Percentiles rank a stretch among this genome's conserved stretches.
phyloP scores from a whole-genome alignment of 2,329 filamentous ascomycete genomes.

The Cladophialophora psammophila region DNA sequence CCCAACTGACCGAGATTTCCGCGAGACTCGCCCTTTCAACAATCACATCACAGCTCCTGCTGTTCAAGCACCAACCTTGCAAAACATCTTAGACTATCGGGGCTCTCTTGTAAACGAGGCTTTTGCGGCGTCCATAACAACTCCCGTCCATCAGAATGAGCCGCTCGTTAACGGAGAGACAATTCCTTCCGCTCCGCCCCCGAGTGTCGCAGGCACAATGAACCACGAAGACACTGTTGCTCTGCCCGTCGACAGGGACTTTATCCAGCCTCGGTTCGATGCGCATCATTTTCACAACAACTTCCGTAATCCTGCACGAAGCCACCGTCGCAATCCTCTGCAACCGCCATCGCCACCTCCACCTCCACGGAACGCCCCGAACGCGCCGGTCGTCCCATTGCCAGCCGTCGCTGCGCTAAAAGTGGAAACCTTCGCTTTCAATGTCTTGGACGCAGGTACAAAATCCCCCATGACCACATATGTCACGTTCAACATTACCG shows the following conservation, averaged over 20 bases:
- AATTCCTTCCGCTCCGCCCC: not conserved
- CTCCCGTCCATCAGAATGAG: not conserved
- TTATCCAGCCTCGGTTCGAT: not conserved
- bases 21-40: not conserved
- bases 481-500: constrained; percentile 28
- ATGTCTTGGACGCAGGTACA: constrained; percentile 22
- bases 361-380: not conserved
- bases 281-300: not conserved
- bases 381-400: not conserved
- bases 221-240: not conserved
- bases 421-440: constrained; percentile 28
- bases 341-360: constrained; percentile 7
- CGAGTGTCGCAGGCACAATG: not conserved
- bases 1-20: not conserved
- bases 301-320: not conserved
- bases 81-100: not conserved
- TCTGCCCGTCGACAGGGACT: not conserved
- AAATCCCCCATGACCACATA: constrained; percentile 23
- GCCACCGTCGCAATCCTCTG: constrained; percentile 17
- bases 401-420: constrained; percentile 24
- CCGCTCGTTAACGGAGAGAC: not conserved
- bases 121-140: not conserved
- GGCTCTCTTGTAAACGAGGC: constrained; percentile 2
- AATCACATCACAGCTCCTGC: not conserved
- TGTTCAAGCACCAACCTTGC: constrained; percentile 6